Evolutionary conservation across 768 basidiomycete species (phyloP).

Genomic region (Imleria badia): DNA sequence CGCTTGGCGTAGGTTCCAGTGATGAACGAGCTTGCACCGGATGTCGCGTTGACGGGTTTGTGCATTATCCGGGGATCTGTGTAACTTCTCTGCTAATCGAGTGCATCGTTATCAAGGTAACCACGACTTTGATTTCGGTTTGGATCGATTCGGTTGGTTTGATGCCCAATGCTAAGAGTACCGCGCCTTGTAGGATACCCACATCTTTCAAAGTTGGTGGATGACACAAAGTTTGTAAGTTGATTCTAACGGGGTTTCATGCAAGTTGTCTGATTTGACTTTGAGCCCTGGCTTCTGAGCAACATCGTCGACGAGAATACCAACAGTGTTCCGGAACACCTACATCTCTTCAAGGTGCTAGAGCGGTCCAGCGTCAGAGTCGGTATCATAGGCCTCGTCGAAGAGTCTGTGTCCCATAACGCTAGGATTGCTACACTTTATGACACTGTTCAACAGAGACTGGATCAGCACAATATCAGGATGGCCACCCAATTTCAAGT

Average conservation of each 20-base stretch:
- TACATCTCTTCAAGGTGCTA: slow-evolving; percentile 63
- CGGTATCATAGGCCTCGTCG: slow-evolving; percentile 85
- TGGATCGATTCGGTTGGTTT: slow-evolving; percentile 5
- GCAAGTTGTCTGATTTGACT: neutral
- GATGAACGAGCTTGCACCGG: slow-evolving; percentile 72
- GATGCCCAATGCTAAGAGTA: neutral
- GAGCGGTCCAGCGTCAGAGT: slow-evolving; percentile 70
- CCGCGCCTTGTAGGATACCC: slow-evolving; percentile 49
- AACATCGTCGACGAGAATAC: slow-evolving; percentile 79
- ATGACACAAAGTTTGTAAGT: slow-evolving; percentile 74
- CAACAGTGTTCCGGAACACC: slow-evolving; percentile 54
- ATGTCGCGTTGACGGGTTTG: slow-evolving; percentile 77
- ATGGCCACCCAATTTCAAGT: slow-evolving; percentile 81
- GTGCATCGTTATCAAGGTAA: slow-evolving; percentile 52
- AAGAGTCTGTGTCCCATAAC: slow-evolving; percentile 52
- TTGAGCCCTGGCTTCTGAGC: slow-evolving; percentile 85
- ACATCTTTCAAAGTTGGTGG: slow-evolving; percentile 63
- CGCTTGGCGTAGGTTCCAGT: slow-evolving; percentile 68
- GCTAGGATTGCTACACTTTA: neutral
- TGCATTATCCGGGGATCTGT: neutral
- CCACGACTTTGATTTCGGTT: slow-evolving; percentile 90
- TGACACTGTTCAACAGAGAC: slow-evolving; percentile 47
- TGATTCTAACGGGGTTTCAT: neutral
- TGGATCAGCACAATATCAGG: slow-evolving; percentile 88
- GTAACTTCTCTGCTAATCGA: neutral